Evolutionary conservation across 257 asterid genomes (phyloP), one percentile per base, ranked within the genome.

Genomic region (Scutellaria galericulata): DNA sequence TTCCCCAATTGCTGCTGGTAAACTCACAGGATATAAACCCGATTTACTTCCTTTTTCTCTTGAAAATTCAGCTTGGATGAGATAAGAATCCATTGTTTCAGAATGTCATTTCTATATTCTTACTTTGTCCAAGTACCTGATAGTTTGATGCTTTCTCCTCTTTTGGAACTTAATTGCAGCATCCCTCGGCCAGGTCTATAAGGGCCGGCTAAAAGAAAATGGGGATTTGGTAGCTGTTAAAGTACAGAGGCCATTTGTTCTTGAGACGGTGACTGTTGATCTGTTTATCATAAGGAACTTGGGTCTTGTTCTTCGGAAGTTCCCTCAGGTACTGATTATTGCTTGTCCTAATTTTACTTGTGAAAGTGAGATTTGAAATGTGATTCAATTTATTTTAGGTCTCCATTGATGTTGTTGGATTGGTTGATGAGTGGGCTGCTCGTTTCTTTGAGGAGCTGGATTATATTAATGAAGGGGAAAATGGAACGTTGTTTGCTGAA

Each of bases 371-470:
- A n/a, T 64, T 64, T 54, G 31, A 44, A 61, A 41, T 57, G 10
- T 72, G 60, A 46, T 39, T 54, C 35, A 66, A 75, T 70, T 55
- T 67, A 52, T 52, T 69, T 70, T 81, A 91, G 99, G 74, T 95
- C 52, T 86, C 99, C 7, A 10, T 95, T 75, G 98, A 95, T 75
- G 96, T 95, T 81, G 99, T 95, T 75, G 99, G 99, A 66, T 79
- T 95, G 82, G 99, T 95, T 46, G 99, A 95, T 48, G 99, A 95
- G 86, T 95, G 99, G 99, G 99, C 99, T 77, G 92, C 99, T 54
- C 98, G 99, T 42, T 95, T 92, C 80, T 95, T 95, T 55, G 99
- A 95, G 85, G 99, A 95, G 85, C 98, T 95, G 71, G 99, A 95
- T 87, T 95, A 95, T 76, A 63, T 95, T 65, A 92, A 88, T 70